Evolutionary conservation across 371 early-diverging fungal species (phyloP).

Genomic region (Syncephalastrum racemosum): DNA sequence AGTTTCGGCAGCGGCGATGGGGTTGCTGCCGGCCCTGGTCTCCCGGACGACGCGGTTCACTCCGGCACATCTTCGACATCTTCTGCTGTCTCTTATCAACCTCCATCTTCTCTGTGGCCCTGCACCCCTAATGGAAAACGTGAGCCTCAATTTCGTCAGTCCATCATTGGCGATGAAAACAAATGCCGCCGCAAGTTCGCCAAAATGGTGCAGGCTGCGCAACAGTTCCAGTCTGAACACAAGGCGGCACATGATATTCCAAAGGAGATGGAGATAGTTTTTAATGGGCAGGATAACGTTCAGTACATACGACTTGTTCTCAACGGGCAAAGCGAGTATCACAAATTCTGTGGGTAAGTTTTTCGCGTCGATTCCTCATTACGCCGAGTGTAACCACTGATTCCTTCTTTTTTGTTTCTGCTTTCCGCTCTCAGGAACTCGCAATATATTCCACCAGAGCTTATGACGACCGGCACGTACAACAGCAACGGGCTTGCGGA

Average conservation of each 20-base stretch:
- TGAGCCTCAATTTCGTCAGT: constrained; percentile 22
- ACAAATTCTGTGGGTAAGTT: constrained; percentile 34
- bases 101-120: constrained; percentile 15
- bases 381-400: background rate
- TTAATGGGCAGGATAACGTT: constrained; percentile 32
- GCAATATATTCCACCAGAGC: constrained; percentile 43
- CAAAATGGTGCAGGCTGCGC: constrained; percentile 35
- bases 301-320: constrained; percentile 24
- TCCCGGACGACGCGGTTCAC: constrained; percentile 1
- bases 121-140: constrained; percentile 11
- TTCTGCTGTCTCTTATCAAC: constrained; percentile 15
- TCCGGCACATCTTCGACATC: constrained; percentile 16
- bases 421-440: constrained; percentile 6
- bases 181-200: constrained; percentile 35
- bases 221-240: constrained; percentile 22
- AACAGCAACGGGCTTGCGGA: constrained; percentile 17
- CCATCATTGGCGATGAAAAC: constrained; percentile 30
- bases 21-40: background rate
- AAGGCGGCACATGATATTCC: constrained; percentile 13
- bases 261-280: constrained; percentile 27
- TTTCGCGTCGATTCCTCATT: constrained; percentile 4
- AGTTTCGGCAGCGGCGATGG: constrained; percentile 8
- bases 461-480: constrained; percentile 10
- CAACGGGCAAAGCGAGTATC: constrained; percentile 28
- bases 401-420: background rate